Conservation (phyloP, 108 stramenopile species). For the Stephanodiscus triporus region DNA sequence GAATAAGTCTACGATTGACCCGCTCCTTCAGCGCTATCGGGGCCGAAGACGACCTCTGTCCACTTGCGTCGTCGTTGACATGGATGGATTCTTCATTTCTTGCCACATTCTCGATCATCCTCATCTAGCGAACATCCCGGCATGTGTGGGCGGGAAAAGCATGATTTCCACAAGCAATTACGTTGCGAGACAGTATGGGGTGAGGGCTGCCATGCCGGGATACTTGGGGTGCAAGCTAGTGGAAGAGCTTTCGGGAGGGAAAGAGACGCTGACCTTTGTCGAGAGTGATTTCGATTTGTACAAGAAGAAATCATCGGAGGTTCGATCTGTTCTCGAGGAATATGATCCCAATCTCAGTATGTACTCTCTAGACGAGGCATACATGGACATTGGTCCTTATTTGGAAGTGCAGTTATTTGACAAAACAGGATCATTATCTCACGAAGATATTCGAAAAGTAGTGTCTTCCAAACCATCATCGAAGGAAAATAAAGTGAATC, state of each 20-base stretch:
- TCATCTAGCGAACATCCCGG: slow-evolving; percentile 84
- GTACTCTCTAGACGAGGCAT: slow-evolving; percentile 94
- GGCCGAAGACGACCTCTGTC: slow-evolving; percentile 44
- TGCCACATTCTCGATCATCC: slow-evolving; percentile 84
- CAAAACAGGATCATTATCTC: slow-evolving; percentile 26
- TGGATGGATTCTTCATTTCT: slow-evolving; percentile 94
- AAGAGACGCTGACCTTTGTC: slow-evolving; percentile 71
- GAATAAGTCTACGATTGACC: slow-evolving; percentile 21
- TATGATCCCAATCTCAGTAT: slow-evolving; percentile 86
- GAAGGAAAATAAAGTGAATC: neutral
- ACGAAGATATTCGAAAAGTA: slow-evolving; percentile 45
- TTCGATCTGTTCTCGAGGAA: slow-evolving; percentile 69
- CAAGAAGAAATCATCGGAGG: slow-evolving; percentile 69
- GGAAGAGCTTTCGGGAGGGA: slow-evolving; percentile 68
- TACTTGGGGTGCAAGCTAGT: slow-evolving; percentile 92
- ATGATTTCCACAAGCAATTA: slow-evolving; percentile 97
- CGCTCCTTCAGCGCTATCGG: slow-evolving; percentile 19
- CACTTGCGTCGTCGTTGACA: slow-evolving; percentile 90
- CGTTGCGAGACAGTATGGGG: slow-evolving; percentile 89
- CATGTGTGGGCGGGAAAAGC: slow-evolving; percentile 79
- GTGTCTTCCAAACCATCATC: slow-evolving; percentile 18
- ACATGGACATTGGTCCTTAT: slow-evolving; percentile 88
- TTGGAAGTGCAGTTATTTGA: slow-evolving; percentile 46
- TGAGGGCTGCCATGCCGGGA: slow-evolving; percentile 97
- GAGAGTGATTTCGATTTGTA: slow-evolving; percentile 82